These are phyloP conservation scores for Syncephalastrum racemosum DNA, from an alignment of 371 early-diverging fungal genomes.

Conservation along the genomic window DNA sequence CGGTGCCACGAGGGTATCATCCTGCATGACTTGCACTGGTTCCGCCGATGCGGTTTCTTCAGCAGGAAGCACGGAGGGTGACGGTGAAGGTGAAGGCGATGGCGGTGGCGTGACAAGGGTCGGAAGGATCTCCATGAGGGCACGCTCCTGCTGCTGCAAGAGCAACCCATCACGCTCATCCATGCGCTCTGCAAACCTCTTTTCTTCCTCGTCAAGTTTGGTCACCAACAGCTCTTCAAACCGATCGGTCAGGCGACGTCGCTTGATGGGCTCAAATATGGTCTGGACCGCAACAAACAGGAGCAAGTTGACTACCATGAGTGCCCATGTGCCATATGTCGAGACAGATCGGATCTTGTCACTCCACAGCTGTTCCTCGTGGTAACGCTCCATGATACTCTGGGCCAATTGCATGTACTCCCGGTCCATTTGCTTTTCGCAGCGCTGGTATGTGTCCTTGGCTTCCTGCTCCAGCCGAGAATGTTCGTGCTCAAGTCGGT, in stretches of 20 bases:
- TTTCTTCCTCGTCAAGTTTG: slow-evolving; percentile 45
- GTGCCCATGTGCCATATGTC: slow-evolving; percentile 85
- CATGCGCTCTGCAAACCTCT: slow-evolving; percentile 30
- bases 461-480: slow-evolving; percentile 66
- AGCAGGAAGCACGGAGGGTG: not conserved
- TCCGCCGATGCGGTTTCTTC: slow-evolving; percentile 6
- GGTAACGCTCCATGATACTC: slow-evolving; percentile 79
- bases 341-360: slow-evolving; percentile 92
- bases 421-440: slow-evolving; percentile 70
- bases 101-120: no score
- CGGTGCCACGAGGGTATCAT: not conserved
- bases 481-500: slow-evolving; percentile 77
- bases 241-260: slow-evolving; percentile 69
- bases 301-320: slow-evolving; percentile 71
- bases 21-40: not conserved
- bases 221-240: slow-evolving; percentile 63
- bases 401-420: slow-evolving; percentile 66
- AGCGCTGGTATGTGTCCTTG: slow-evolving; percentile 57
- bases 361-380: slow-evolving; percentile 95
- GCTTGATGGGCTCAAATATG: slow-evolving; percentile 76
- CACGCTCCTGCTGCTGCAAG: slow-evolving; percentile 24
- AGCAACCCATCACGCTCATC: slow-evolving; percentile 27
- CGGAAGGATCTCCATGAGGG: no score
- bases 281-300: slow-evolving; percentile 76
- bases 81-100: not conserved